Percentiles rank a stretch among this genome's conserved stretches.
These are phyloP conservation scores for Inga leiocalycina DNA, from an alignment of 306 rosid genomes.

Conservation along the genomic window DNA sequence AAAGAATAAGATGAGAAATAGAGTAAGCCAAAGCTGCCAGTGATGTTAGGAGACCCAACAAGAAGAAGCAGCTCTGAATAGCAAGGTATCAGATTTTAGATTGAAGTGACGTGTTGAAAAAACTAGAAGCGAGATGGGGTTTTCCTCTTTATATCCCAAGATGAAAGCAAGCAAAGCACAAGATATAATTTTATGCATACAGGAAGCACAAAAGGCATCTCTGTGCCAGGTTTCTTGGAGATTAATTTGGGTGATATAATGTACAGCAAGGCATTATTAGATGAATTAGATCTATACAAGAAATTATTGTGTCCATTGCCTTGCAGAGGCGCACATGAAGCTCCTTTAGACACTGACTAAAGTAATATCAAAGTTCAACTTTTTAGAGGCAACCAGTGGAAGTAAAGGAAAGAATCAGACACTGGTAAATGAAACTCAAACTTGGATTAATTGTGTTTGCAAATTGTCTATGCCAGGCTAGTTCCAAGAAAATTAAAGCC, in stretches of 20 bases:
- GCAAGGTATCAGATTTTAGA: constrained; percentile 2
- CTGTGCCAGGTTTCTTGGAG: constrained; percentile 3
- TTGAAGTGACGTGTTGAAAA: constrained; percentile 19
- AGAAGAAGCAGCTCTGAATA: constrained; percentile 15
- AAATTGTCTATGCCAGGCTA: constrained; percentile 15
- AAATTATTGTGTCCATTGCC: constrained; percentile 17
- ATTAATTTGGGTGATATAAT: constrained; percentile 9
- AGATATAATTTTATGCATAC: constrained; percentile 13
- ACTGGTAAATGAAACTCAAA: constrained; percentile 26
- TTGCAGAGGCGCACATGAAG: constrained; percentile 15
- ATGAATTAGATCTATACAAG: neutral
- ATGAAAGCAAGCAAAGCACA: constrained; percentile 16
- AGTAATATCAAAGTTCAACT: constrained; percentile 20
- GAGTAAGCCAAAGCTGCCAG: neutral
- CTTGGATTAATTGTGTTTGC: constrained; percentile 21
- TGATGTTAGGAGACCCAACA: constrained; percentile 1
- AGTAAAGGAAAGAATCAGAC: constrained; percentile 20
- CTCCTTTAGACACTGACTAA: constrained; percentile 19
- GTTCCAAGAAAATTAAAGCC: constrained; percentile 14
- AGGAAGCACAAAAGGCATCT: constrained; percentile 12
- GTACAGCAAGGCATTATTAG: constrained; percentile 1
- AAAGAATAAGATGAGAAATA: neutral
- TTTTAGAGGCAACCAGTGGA: constrained; percentile 15
- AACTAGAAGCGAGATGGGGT: constrained; percentile 4
- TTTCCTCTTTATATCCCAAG: neutral